Evolutionary conservation across 2,329 filamentous ascomycete species (phyloP).

Genomic region (Fusarium mangiferae): DNA sequence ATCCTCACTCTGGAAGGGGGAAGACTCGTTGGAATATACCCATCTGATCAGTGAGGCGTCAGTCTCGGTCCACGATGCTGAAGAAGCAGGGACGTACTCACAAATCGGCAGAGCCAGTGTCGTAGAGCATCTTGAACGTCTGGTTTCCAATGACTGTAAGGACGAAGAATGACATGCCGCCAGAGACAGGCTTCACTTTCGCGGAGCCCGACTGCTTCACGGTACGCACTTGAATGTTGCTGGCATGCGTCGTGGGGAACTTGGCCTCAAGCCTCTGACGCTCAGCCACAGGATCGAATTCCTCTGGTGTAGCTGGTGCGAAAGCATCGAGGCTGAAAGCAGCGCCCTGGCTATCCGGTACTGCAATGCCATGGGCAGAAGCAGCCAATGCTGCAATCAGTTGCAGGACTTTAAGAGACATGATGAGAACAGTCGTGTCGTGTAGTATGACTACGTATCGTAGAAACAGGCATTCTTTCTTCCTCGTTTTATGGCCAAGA

Average conservation of each 20-base stretch:
- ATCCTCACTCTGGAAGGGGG: not conserved
- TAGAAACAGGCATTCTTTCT: not conserved
- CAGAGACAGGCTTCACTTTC: not conserved
- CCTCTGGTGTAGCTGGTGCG: not conserved
- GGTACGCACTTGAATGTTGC: not conserved
- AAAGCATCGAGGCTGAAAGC: not conserved
- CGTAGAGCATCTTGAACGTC: not conserved
- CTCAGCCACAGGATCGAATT: not conserved
- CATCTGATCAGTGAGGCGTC: rapidly evolving
- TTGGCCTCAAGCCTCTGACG: not conserved
- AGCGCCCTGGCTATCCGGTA: not conserved
- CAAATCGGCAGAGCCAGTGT: not conserved
- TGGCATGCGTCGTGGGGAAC: rapidly evolving
- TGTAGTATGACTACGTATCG: rapidly evolving
- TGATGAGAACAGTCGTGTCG: not conserved
- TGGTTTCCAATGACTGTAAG: not conserved
- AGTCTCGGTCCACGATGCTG: rapidly evolving
- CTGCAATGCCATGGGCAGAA: not conserved
- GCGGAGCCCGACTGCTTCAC: not conserved
- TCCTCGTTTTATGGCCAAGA: not conserved
- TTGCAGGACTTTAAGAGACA: not conserved
- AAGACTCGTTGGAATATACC: not conserved
- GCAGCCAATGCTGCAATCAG: not conserved
- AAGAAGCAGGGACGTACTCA: not conserved
- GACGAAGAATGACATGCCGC: not conserved